phyloP scores from a whole-genome alignment of 2,329 filamentous ascomycete genomes.

The Pezicula neosporulosa region DNA sequence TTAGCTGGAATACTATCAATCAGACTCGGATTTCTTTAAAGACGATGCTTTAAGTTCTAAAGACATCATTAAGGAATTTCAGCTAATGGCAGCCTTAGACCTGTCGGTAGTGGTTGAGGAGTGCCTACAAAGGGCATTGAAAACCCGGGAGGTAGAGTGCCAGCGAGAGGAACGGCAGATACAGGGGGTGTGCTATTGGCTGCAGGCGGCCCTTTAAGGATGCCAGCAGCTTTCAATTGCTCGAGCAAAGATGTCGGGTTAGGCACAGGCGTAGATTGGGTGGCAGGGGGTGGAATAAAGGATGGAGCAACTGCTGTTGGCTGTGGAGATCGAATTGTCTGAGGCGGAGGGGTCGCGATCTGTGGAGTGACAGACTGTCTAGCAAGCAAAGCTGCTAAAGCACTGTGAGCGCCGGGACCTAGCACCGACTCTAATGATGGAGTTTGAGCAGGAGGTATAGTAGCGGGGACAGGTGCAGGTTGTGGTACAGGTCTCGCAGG shows the following conservation, averaged over 20 bases:
- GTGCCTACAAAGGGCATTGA: conserved; percentile 27
- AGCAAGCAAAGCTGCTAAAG: conserved; percentile 55
- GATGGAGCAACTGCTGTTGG: conserved; percentile 36
- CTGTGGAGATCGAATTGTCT: conserved; percentile 47
- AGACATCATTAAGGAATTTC: conserved; percentile 41
- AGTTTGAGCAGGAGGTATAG: conserved; percentile 20
- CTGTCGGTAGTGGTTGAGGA: conserved; percentile 11
- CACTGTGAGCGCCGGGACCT: conserved; percentile 21
- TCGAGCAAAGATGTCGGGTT: conserved; percentile 56
- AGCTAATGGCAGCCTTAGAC: conserved; percentile 19
- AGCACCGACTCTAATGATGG: conserved; percentile 54
- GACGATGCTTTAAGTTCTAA: conserved; percentile 64
- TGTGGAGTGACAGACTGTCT: conserved; percentile 49
- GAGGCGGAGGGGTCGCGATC: conserved; percentile 40
- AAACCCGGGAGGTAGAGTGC: conserved; percentile 35
- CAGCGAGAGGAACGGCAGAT: conserved; percentile 36
- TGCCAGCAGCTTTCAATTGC: conserved; percentile 64
- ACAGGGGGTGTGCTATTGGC: conserved; percentile 34
- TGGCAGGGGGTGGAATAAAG: conserved; percentile 25
- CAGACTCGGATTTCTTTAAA: conserved; percentile 49
- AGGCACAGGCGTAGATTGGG: conserved; percentile 33
- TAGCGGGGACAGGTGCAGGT: conserved; percentile 20
- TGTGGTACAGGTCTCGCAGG: conserved; percentile 23
- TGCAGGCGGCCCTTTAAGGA: conserved; percentile 49
- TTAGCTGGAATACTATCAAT: conserved; percentile 9